Evolutionary conservation across 495 filamentous ascomycete genomes (phyloP), one percentile per base, ranked within the genome.

Genomic region (Penicillium salamii): DNA sequence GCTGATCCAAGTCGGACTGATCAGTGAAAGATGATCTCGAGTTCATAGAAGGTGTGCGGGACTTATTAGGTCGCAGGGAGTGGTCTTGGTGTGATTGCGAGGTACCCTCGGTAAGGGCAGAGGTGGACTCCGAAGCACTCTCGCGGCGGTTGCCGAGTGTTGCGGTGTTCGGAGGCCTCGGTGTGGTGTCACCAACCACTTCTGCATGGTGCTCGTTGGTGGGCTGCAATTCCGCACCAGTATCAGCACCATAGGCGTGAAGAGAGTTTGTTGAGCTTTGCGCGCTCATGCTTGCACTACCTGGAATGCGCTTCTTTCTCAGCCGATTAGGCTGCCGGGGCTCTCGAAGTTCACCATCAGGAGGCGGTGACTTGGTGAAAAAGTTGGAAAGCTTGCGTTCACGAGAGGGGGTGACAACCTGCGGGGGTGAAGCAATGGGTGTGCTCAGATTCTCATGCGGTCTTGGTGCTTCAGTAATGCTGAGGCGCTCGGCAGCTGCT

Each of bases 191-290:
- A n/a, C 64, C 68, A 13, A 62, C 52, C 8, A 42, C 23, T n/a
- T 65, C 61, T 8, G 61, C 49, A n/a, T 35, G 46, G 11, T 28
- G 42, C 7, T 63, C 63, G 7, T 39, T 44, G 6, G 29, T 55
- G 4, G 51, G 29, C 4, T 71, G 64, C 6, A 53, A 31, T 23
- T 59, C 53, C 23, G 50, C 40, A 8, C 35, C 58, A 2, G 50
- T 46, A 17, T 71, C 65, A 26, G 61, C 67, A 40, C 63, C 60
- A 43, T 60, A 54, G 56, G 69, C 45, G 24, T 80, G 75, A 13
- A 97, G 69, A 3, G 90, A 95, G 1, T 84, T 78, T 6, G 82
- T 83, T 6, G 91, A 97, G 50, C 89, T 93, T 50, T 95, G 88
- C 1, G 91, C 90, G 56, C 90, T 95, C 23, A 79, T 83, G 54